phyloP scores from a whole-genome alignment of 768 basidiomycete genomes.

The Hortiboletus campestris region DNA sequence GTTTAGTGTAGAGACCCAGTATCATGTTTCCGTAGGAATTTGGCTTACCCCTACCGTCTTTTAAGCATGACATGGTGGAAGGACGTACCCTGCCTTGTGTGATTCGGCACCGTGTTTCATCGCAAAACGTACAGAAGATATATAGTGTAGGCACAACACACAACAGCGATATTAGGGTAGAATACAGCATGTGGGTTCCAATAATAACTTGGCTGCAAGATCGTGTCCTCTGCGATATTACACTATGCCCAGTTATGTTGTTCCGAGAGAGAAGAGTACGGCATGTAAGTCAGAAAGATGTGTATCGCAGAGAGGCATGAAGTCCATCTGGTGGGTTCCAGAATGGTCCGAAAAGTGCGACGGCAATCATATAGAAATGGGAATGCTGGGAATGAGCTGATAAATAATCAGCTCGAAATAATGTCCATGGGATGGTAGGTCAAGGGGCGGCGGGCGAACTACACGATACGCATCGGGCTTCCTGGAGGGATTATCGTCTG shows the following conservation, averaged over 20 bases:
- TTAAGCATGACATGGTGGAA: too few relatives aligned
- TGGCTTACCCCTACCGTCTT: not conserved
- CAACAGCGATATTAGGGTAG: conserved; percentile 15
- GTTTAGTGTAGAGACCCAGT: not conserved
- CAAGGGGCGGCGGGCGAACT: not conserved
- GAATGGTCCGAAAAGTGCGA: conserved; percentile 1
- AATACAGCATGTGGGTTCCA: conserved; percentile 18
- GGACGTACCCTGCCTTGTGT: not conserved
- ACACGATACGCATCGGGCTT: conserved; percentile 35
- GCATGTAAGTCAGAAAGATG: conserved; percentile 12
- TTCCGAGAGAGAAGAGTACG: conserved; percentile 6
- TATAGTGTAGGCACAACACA: conserved; percentile 13
- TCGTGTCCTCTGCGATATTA: conserved; percentile 18
- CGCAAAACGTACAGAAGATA: not conserved
- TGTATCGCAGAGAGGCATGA: conserved; percentile 5
- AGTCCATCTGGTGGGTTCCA: not conserved
- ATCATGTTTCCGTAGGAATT: not conserved
- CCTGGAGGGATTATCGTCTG: conserved; percentile 24
- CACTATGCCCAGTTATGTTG: conserved; percentile 7
- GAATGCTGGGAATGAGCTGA: not conserved
- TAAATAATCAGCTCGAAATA: not conserved
- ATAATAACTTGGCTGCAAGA: conserved; percentile 2
- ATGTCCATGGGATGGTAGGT: not conserved
- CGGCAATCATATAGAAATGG: not conserved
- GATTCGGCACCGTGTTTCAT: not conserved